Evolutionary conservation across 139 green algal species (phyloP).

Genomic region (Coelastrella sp.): DNA sequence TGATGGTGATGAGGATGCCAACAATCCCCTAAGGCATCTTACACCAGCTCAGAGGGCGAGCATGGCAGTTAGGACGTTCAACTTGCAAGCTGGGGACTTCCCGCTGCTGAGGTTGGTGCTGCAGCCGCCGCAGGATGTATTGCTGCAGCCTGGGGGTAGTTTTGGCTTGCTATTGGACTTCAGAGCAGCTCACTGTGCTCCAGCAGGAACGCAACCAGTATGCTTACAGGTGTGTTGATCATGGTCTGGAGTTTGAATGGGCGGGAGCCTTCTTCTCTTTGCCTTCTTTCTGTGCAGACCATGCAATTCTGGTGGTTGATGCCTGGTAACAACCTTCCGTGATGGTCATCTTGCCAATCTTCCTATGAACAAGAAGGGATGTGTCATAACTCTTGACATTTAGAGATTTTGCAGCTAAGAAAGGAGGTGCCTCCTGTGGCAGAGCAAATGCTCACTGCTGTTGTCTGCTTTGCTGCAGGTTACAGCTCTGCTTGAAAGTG

Average conservation of each 20-base stretch:
- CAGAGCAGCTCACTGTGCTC: conserved; percentile 34
- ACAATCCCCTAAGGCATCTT: background rate
- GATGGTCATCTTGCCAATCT: too few relatives aligned
- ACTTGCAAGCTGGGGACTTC: conserved; percentile 46
- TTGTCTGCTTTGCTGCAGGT: conserved; percentile 54
- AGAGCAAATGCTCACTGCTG: background rate
- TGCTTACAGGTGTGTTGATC: conserved; percentile 46
- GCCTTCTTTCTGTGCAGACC: too few relatives aligned
- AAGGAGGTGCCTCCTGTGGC: too few relatives aligned
- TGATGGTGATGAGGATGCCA: background rate
- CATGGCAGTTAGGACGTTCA: conserved; percentile 26
- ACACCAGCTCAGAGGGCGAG: conserved; percentile 32
- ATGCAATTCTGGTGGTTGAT: too few relatives aligned
- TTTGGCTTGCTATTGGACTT: conserved; percentile 81
- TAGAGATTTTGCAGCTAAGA: too few relatives aligned
- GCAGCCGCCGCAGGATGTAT: conserved; percentile 71
- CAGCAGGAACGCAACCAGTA: conserved; percentile 2
- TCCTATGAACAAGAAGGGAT: too few relatives aligned
- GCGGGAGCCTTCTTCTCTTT: too few relatives aligned
- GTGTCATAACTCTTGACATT: too few relatives aligned
- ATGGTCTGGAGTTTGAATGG: too few relatives aligned
- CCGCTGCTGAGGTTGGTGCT: conserved; percentile 54
- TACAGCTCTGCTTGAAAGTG: conserved; percentile 71
- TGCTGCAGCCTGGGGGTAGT: conserved; percentile 72
- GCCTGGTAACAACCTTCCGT: too few relatives aligned